Evolutionary conservation across 352 stramenopile genomes (phyloP), one percentile per base, ranked within the genome.

Genomic region (Phytophthora citrophthora): DNA sequence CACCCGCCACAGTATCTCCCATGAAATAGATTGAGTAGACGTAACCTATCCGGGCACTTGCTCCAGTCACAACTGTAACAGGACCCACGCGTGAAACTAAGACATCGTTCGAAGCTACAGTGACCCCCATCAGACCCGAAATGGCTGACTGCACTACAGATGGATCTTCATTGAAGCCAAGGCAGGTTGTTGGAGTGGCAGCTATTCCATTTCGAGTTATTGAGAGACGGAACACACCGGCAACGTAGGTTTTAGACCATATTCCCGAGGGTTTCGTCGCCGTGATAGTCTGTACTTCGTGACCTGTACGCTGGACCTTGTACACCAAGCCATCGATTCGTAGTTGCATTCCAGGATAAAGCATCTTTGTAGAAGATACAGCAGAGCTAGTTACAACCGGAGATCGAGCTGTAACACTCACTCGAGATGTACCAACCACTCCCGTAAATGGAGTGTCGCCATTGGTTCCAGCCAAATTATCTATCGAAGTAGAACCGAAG

Each of bases 21-120:
- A 88, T 49, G 50, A 98, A 99, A 68, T 98, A 98, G 20, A 99
- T 74, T 12, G 82, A 91, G 63, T 97, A 98, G 0, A 96, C 73
- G 58, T 98, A 98, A 0, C 77, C 80, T 29, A 62, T 90, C 29
- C 29, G 29, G 0, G 9, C 29, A 1, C 72, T 58, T 16, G 44
- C 16, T 27, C 78, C 66, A 0, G 54, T 74, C 4, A 52, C 70
- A 0, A 81, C 50, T 3, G 77, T 72, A 0, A 81, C 50, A 3
- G 77, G 80, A 4, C 84, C 81, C 1, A 54, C 54, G 11, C 70
- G 73, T 15, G 85, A 89, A 1, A 95, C 86, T 24, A 86, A 67
- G 16, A 93, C 75, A 18, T 88, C 74, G 1, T 61, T 80, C 70
- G 16, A 91, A 52, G 1, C 46, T 50, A 40, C 54, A 58, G 20